A percentile compares a stretch with the other conserved stretches of the same genome.
Conservation (phyloP, 768 basidiomycete species). For the Royoungia palumana region DNA sequence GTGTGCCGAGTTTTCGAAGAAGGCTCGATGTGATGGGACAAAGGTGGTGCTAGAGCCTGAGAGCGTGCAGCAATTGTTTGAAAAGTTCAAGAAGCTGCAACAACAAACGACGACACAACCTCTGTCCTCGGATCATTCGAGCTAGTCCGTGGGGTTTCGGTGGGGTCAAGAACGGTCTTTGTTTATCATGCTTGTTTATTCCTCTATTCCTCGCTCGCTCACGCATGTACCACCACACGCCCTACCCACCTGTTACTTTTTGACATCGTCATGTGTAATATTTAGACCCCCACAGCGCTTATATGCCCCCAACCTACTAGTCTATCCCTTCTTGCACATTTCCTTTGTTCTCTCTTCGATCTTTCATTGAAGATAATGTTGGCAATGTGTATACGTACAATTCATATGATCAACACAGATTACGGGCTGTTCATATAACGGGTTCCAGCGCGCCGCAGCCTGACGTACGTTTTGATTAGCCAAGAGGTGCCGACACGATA, state of each 20-base stretch:
- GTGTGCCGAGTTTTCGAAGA: conserved; percentile 74
- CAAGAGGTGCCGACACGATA: no score
- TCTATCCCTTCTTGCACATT: no score
- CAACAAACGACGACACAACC: conserved; percentile 11
- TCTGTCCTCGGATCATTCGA: conserved; percentile 7
- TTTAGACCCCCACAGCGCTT: no score
- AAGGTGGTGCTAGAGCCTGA: conserved; percentile 71
- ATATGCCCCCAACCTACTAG: no score
- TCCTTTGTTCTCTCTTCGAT: no score
- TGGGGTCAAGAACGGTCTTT: not conserved
- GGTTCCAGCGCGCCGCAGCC: no score
- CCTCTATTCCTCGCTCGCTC: conserved; percentile 12
- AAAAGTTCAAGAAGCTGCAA: conserved; percentile 35
- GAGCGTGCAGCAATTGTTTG: conserved; percentile 42
- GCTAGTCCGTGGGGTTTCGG: conserved; percentile 1
- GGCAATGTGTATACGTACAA: no score
- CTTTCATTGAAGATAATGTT: no score
- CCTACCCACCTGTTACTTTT: not conserved
- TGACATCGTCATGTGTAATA: no score
- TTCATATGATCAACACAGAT: no score
- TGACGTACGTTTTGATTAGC: no score
- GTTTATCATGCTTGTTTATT: conserved; percentile 17
- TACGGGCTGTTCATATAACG: no score
- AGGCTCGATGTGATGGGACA: conserved; percentile 81
- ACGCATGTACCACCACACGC: conserved; percentile 15